Percentiles rank a stretch among this genome's conserved stretches.
These are phyloP conservation scores for Opeltia flavorubescens DNA, from an alignment of 495 filamentous ascomycete genomes.

Conservation along the genomic window DNA sequence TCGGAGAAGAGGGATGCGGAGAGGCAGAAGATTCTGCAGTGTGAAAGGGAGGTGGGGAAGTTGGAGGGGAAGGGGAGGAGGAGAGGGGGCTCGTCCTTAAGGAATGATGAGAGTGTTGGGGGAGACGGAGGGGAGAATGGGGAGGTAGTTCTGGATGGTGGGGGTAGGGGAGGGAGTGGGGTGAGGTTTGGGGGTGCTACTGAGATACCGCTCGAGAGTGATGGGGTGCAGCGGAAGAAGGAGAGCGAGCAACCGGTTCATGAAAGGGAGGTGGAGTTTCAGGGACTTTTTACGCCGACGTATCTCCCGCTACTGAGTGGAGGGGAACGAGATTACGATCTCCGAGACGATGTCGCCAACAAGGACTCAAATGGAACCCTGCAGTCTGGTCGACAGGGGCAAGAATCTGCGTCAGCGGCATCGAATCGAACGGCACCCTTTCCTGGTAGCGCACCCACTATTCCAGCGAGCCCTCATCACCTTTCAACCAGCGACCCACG, in stretches of 20 bases:
- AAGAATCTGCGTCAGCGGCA: neutral
- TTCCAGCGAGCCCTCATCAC: neutral
- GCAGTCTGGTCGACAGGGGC: neutral
- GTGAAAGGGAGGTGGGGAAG: neutral
- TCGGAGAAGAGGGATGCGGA: neutral
- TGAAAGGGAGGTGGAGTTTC: conserved; percentile 41
- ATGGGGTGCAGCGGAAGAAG: neutral
- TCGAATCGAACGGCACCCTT: neutral
- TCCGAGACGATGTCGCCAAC: neutral
- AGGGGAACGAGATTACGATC: conserved; percentile 15
- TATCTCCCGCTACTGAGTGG: conserved; percentile 44
- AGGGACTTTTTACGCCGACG: conserved; percentile 44
- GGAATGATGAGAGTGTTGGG: neutral
- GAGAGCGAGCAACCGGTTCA: conserved; percentile 17
- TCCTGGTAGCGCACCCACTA: conserved; percentile 8
- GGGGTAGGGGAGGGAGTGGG: neutral
- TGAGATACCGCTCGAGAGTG: conserved; percentile 2
- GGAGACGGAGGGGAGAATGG: too few species aligned
- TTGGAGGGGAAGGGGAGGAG: neutral
- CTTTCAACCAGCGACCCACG: conserved; percentile 6
- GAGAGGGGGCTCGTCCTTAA: too few species aligned
- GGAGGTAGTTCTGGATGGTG: neutral
- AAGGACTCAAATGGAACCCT: neutral
- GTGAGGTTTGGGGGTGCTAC: neutral
- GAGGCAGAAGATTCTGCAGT: neutral